Evolutionary conservation across 2,329 filamentous ascomycete genomes (phyloP), one percentile per base, ranked within the genome.

Genomic region (Penicillium capsulatum): DNA sequence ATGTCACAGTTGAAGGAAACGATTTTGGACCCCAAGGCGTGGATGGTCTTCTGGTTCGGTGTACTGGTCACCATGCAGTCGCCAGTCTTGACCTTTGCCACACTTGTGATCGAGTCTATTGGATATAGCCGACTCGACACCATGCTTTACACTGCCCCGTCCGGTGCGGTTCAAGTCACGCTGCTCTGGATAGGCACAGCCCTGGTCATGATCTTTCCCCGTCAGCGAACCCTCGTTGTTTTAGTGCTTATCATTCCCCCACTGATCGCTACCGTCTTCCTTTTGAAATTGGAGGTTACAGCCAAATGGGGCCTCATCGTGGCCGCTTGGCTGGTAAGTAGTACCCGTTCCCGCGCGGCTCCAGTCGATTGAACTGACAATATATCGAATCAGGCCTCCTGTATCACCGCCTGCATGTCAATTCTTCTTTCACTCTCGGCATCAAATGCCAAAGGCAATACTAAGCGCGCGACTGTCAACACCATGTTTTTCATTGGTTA

Each of bases 391-490:
- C 26, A 65, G 57, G 61, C 68, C 17, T 70, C 68, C 2, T 68
- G 66, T 37, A 71, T 72, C 41, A 67, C 67, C 7, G 59, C 65
- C 17, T 53, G 61, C 20, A 67, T 65, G 65, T 66, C 64, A 3
- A 65, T 71, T 15, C 59, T 71, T 1, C 60, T 73, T 7, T 67
- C 61, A 1, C 61, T 74, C 1, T 63, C 60, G 1, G 70, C 71
- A 0, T 74, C 71, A 3, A 75, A 75, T 38, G 64, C 74, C 17
- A 71, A 73, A 36, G 72, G 73, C 0, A 75, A 75, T 50, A 75
- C 72, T 1, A 76, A 75, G 48, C 66, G 68, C 3, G 59, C 70
- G 7, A 58, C 70, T 3, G 66, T 72, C 17, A 73, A 68, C 35
- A 64, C 67, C 4, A 62, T 73, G 51, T 75, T 73, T 53, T 75